Conservation (phyloP, 208 protist species). For the Trypanosoma rangeli region DNA sequence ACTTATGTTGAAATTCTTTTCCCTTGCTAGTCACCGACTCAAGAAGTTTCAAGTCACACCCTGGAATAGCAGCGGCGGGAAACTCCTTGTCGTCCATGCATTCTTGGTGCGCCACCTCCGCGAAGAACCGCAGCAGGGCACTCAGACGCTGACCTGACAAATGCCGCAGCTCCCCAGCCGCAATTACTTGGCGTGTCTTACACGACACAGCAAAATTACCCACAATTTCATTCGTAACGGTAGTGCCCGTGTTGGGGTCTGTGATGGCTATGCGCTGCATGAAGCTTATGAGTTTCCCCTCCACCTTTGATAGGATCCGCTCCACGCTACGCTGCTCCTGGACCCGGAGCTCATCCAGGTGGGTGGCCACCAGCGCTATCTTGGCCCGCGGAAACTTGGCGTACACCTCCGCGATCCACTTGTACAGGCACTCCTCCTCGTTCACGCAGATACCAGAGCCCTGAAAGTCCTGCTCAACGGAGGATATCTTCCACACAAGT, state of each 20-base stretch:
- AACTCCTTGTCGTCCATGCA: slow-evolving; percentile 77
- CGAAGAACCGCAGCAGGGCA: slow-evolving; percentile 62
- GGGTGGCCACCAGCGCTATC: slow-evolving; percentile 84
- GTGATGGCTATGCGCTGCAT: slow-evolving; percentile 47
- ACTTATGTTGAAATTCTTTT: slow-evolving; percentile 49
- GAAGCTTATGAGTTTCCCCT: slow-evolving; percentile 60
- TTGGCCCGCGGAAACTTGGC: slow-evolving; percentile 75
- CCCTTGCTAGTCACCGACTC: slow-evolving; percentile 65
- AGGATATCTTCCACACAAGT: slow-evolving; percentile 91
- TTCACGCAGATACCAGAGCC: slow-evolving; percentile 71
- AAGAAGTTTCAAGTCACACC: slow-evolving; percentile 62
- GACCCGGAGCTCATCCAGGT: slow-evolving; percentile 88
- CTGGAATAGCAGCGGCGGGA: slow-evolving; percentile 66
- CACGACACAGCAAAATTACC: slow-evolving; percentile 90
- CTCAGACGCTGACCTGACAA: slow-evolving; percentile 72
- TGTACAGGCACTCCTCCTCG: slow-evolving; percentile 85
- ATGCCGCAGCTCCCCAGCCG: slow-evolving; percentile 54
- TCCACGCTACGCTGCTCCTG: slow-evolving; percentile 82
- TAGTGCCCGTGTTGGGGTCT: slow-evolving; percentile 18
- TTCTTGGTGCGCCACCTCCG: slow-evolving; percentile 53
- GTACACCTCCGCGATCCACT: slow-evolving; percentile 87
- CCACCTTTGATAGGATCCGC: slow-evolving; percentile 82
- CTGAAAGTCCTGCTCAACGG: slow-evolving; percentile 83
- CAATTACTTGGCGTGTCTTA: slow-evolving; percentile 78
- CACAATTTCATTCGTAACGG: slow-evolving; percentile 39